Evolutionary conservation across 768 basidiomycete species (phyloP).

Genomic region (Leccinum pellstonianum): DNA sequence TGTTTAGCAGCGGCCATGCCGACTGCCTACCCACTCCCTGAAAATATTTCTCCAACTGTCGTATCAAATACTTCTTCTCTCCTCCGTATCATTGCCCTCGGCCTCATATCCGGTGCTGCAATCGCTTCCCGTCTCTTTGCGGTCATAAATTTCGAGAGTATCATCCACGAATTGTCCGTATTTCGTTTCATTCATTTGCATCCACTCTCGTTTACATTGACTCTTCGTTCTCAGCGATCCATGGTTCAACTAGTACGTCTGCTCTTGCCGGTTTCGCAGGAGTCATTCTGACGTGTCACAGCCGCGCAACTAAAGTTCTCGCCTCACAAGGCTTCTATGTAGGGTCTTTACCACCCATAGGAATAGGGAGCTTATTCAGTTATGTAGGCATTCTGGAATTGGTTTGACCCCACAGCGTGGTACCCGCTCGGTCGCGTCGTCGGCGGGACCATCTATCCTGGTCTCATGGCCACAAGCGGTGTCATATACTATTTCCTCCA

Average conservation of each 20-base stretch:
- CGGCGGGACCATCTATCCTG: slow-evolving; percentile 97
- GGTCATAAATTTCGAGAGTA: slow-evolving; percentile 97
- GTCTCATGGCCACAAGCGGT: slow-evolving; percentile 97
- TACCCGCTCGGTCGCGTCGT: slow-evolving; percentile 98
- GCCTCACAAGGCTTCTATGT: slow-evolving; percentile 96
- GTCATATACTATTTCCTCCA: slow-evolving; percentile 93
- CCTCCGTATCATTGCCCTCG: slow-evolving; percentile 85
- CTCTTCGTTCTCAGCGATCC: slow-evolving; percentile 65
- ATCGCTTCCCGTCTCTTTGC: slow-evolving; percentile 96
- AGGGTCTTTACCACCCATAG: slow-evolving; percentile 29
- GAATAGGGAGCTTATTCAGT: slow-evolving; percentile 7
- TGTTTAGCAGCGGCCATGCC: slow-evolving; percentile 53
- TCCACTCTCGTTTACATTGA: background rate
- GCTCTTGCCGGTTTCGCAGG: background rate
- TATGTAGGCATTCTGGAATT: slow-evolving; percentile 97
- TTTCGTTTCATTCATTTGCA: background rate
- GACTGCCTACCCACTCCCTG: slow-evolving; percentile 71
- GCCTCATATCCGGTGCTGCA: slow-evolving; percentile 90
- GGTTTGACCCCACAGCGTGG: slow-evolving; percentile 99
- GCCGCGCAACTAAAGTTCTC: slow-evolving; percentile 90
- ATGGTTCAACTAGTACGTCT: slow-evolving; percentile 97
- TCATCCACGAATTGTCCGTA: slow-evolving; percentile 98
- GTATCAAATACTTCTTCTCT: slow-evolving; percentile 88
- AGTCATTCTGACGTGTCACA: slow-evolving; percentile 30
- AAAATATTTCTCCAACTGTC: slow-evolving; percentile 64